Base-by-base conservation (phyloP, 2,329 filamentous ascomycete species). In the Huntiella abstrusa region DNA sequence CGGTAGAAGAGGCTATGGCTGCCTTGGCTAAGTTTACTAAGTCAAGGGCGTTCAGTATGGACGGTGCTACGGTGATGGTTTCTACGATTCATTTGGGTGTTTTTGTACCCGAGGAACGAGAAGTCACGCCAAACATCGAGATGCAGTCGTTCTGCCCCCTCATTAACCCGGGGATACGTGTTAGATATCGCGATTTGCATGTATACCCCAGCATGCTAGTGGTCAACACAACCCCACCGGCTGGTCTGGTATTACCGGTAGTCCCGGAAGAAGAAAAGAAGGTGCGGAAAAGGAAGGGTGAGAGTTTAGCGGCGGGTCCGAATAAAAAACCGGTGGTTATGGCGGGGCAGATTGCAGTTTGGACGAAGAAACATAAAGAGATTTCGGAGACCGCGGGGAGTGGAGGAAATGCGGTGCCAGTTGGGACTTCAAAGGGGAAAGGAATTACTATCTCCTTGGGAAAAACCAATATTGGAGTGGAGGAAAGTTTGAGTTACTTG, bases 71-170 rank as follows among this genome's bases (percentile, higher is more conserved):
- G 0, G 80, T 85, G 12, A 68, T 73, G 8, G 69, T 84, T 17
- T 80, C 73, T 38, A 85, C 81, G 53, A 86, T 87, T 35, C 83
- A 91, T 53, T 75, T 82, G n/a, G 83, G 83, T 4, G 83, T 91
- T 2, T 91, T 92, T 55, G 73, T 87, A 10, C 83, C 81, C 0
- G 78, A 82, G 38, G 67, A 80, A 42, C 71, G 77, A 43, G 67
- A 70, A 5, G 49, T 65, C 1, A 67, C 67, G 4, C 64, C 70
- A 0, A 70, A 70, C 13, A 71, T 67, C n/a, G 69, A 73, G 11
- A 67, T 63, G 40, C 77, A 77, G 57, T 80, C 78, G 0, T 87
- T 88, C 55, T 68, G 70, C 32, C 80, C 81, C 1, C 65, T 83
- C 1, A 75, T 74, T 52, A 86, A 86, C 54, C 68, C 77, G 1